phyloP scores from a whole-genome alignment of 208 protist species.

The Leishmania major region DNA sequence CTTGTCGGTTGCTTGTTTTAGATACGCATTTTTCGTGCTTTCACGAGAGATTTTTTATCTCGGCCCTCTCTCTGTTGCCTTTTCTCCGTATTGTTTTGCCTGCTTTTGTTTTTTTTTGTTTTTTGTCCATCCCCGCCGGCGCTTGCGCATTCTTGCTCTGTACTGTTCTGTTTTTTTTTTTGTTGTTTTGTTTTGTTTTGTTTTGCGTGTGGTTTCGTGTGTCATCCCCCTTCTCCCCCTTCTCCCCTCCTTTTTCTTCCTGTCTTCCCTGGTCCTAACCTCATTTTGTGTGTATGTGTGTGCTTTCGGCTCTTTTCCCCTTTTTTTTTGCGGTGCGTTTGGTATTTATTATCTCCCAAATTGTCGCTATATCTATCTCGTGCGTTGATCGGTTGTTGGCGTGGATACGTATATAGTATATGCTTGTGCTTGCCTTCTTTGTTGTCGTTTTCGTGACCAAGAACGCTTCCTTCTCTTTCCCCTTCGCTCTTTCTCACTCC shows the following conservation, averaged over 20 bases:
- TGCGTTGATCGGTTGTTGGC: not conserved
- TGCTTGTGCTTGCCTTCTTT: not conserved
- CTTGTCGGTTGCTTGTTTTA: not conserved
- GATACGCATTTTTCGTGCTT: not conserved
- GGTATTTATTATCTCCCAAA: not conserved
- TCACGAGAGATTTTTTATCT: not conserved
- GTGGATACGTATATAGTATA: not conserved
- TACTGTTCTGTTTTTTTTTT: no score
- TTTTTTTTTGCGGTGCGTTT: not conserved
- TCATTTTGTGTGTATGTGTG: not conserved
- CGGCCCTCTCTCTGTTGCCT: not conserved
- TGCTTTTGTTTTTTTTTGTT: no score
- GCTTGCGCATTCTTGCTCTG: not conserved
- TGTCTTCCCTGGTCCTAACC: slow-evolving; percentile 6
- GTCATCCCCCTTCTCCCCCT: not conserved
- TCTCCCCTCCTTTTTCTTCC: not conserved
- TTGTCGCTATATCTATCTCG: not conserved
- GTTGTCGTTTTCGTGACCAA: not conserved
- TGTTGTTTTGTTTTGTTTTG: not conserved
- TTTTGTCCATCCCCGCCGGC: not conserved
- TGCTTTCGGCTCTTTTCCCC: no score
- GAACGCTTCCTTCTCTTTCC: not conserved
- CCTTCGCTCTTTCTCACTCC: not conserved
- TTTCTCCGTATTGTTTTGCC: not conserved
- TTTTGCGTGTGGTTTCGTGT: not conserved